A percentile compares a stretch with the other conserved stretches of the same genome.
Conservation (phyloP, 257 asterid genomes). For the Capsicum rhomboideum region DNA sequence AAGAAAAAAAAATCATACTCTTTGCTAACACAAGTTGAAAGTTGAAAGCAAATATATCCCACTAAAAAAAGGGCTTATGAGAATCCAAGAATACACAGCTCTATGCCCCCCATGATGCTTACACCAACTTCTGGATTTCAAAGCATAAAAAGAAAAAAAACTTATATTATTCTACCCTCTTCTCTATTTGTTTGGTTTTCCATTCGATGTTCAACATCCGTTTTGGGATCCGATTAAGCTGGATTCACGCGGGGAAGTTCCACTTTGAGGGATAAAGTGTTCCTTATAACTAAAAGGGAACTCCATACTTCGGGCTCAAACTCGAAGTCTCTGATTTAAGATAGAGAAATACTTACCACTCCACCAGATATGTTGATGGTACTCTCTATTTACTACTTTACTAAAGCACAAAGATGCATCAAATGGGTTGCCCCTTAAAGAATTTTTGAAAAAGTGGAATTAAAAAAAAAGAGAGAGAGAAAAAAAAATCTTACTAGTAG, state of each 20-base stretch:
- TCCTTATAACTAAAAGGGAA: too few species aligned
- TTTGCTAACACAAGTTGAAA: conserved; percentile 18
- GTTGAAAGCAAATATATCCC: conserved; percentile 16
- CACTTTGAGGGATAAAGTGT: too few species aligned
- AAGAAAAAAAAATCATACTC: background rate
- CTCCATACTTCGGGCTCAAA: background rate
- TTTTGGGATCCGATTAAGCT: background rate
- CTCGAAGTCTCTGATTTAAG: background rate
- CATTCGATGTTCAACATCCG: too few species aligned
- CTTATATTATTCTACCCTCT: conserved; percentile 23
- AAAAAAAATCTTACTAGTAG: background rate
- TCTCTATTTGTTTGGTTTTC: too few species aligned
- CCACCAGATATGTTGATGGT: too few species aligned
- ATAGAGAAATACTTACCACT: background rate
- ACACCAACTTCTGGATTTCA: conserved; percentile 21
- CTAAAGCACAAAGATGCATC: conserved; percentile 9
- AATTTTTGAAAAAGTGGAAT: background rate
- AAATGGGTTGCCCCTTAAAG: conserved; percentile 3
- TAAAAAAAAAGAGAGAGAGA: background rate
- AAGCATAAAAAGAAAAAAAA: conserved; percentile 16
- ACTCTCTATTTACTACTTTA: background rate
- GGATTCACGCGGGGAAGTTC: too few species aligned
- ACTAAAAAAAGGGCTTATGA: conserved; percentile 4
- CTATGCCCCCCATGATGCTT: conserved; percentile 30
- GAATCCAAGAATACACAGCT: conserved; percentile 31